Percentiles rank a stretch among this genome's conserved stretches.
phyloP scores from a whole-genome alignment of 495 filamentous ascomycete genomes.

The Aspergillus mulundensis region DNA sequence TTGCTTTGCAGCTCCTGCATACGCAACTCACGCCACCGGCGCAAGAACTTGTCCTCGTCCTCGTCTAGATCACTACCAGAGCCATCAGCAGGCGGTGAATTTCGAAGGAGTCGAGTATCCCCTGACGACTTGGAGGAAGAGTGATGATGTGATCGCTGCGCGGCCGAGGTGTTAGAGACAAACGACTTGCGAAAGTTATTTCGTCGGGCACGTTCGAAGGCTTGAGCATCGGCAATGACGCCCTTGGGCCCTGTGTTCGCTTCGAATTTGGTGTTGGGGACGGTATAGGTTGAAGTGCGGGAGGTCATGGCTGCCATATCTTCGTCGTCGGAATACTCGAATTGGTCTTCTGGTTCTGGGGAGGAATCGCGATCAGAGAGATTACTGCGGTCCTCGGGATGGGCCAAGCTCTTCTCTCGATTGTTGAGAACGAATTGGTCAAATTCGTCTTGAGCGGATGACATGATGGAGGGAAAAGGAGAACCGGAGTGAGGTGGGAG shows the following conservation, averaged over 20 bases:
- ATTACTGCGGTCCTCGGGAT: conserved; percentile 55
- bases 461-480: conserved; percentile 47
- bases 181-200: conserved; percentile 53
- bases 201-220: conserved; percentile 79
- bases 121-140: conserved; percentile 33
- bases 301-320: conserved; percentile 40
- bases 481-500: background rate
- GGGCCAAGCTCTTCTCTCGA: conserved; percentile 39
- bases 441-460: conserved; percentile 81
- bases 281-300: conserved; percentile 40
- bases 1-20: conserved; percentile 71
- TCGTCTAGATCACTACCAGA: conserved; percentile 43
- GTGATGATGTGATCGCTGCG: conserved; percentile 21
- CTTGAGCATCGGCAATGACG: conserved; percentile 91
- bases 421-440: conserved; percentile 64
- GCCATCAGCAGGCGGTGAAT: conserved; percentile 34
- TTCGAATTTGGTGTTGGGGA: conserved; percentile 63
- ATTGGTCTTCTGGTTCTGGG: conserved; percentile 53
- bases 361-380: conserved; percentile 48
- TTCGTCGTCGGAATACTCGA: conserved; percentile 53
- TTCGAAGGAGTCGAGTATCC: conserved; percentile 44
- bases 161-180: conserved; percentile 22
- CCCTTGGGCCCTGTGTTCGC: conserved; percentile 95
- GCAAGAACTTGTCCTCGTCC: conserved; percentile 78
- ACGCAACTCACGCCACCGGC: conserved; percentile 74